Base-by-base conservation (phyloP, 2,329 filamentous ascomycete species). In the Thelonectria blattea region DNA sequence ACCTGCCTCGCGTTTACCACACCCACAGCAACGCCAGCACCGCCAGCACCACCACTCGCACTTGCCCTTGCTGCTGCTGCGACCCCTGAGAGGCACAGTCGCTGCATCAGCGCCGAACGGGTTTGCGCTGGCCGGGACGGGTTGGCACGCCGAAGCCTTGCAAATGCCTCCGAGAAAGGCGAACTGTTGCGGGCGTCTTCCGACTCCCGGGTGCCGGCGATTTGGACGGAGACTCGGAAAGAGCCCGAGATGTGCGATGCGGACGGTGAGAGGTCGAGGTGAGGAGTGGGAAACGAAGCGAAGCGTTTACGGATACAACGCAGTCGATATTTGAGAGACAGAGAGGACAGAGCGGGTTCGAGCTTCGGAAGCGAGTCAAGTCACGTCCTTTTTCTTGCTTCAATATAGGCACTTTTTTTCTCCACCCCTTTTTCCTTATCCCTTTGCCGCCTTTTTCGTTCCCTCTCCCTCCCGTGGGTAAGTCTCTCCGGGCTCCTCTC, bases 131-230 rank as follows among this genome's bases (percentile, higher is more conserved):
- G 37, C 17, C 18, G 30, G 24, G 42, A 46, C 50, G 47, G 54
- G 37, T 34, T 52, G 30, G 24, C 39, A 39, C 27, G 51, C 53
- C 41, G 58, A 60, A 47, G 30, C 49, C 5, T 7, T 30, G 27
- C 46, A 48, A 55, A 27, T 27, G 24, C 43, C 51, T 46, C 43
- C 50, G 51, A 50, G 48, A 32, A 39, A 17, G 53, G 30, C 48
- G 49, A 30, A 30, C 49, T 43, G 51, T 41, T 65, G 42, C 67
- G 67, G 67, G 32, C 57, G 49, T 58, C 47, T 66, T 67, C 67
- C 67, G 67, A 65, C 45, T 62, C 43, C 58, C 52, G 64, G 51
- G 37, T 47, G 32, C 52, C 34, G 58, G 52, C 37, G 42, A 49
- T 49, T 27, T 42, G 49, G 47, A 65, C 59, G 65, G 58, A 30